Conservation (phyloP, 257 asterid genomes). For the Pogostemon cablin region DNA sequence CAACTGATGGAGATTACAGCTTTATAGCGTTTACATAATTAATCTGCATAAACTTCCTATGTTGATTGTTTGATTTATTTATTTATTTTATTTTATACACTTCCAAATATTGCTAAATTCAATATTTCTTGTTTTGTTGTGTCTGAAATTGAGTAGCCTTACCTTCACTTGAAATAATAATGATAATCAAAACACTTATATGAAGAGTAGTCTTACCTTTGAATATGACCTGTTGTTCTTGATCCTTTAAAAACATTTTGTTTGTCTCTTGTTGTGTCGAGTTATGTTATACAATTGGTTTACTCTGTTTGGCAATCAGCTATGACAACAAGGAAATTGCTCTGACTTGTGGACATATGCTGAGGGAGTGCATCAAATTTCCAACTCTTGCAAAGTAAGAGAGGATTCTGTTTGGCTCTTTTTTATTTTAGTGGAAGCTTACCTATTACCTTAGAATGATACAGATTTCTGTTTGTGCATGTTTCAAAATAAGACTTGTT, state of each 20-base stretch:
- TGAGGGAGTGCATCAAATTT: constrained; percentile 92
- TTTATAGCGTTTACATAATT: constrained; percentile 19
- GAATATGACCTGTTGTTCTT: constrained; percentile 3
- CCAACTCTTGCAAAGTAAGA: constrained; percentile 94
- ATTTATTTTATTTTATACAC: neutral
- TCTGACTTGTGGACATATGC: constrained; percentile 90
- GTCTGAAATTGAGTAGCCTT: neutral
- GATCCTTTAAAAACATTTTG: constrained; percentile 25
- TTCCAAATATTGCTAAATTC: neutral
- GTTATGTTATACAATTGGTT: constrained; percentile 21
- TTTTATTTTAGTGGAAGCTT: constrained; percentile 31
- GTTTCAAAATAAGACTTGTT: constrained; percentile 9
- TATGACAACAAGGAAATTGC: constrained; percentile 98
- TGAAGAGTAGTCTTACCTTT: neutral
- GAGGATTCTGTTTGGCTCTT: constrained; percentile 28
- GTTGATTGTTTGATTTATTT: neutral
- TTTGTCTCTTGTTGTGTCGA: constrained; percentile 20
- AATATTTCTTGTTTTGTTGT: constrained; percentile 11
- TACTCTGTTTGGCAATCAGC: constrained; percentile 49
- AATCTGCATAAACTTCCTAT: constrained; percentile 1
- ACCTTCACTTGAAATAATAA: constrained; percentile 1
- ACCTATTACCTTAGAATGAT: constrained; percentile 22
- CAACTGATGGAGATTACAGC: constrained; percentile 17
- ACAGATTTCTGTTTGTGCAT: constrained; percentile 26
- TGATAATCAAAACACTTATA: constrained; percentile 3